Evolutionary conservation across 2,329 filamentous ascomycete species (phyloP), one percentile per base, ranked within the genome.

Genomic region (Phialophora macrospora): DNA sequence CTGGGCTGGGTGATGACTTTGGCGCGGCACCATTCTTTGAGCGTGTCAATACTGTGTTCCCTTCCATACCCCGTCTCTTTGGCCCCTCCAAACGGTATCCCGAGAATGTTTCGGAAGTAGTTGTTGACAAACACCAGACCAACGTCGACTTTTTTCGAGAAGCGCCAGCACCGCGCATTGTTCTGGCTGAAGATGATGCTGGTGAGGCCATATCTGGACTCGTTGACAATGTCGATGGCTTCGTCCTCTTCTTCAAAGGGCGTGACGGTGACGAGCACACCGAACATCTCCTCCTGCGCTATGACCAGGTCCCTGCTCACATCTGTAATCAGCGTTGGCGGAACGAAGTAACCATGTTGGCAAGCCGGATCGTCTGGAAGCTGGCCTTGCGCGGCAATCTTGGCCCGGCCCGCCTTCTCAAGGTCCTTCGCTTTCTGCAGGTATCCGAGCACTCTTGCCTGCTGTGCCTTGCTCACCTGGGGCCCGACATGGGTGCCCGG

Each of bases 11-110:
- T 60, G 46, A 90, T 79, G 1, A 81, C 87, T 81, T 90, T 90
- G 24, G 83, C 85, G 73, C 82, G 80, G 57, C 87, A 77, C 83
- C 87, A 90, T 75, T 89, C 87, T 5, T 84, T 79, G 60, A 89
- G 75, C 0, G 85, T 87, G 30, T 66, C 60, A 4, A 76, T 71
- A 1, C 82, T 79, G 68, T 85, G 84, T 77, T 95, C 92, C 61
- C 90, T 87, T 49, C 91, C 91, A 66, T 93, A 90, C 67, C 92
- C 91, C 24, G 82, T 86, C 79, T 92, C 85, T 80, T 93, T 93
- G 82, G 85, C 92, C 0, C 92, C 92, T 63, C 90, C 89, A 71
- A 93, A 93, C 28, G 85, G 85, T 24, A 63, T 59, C 2, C 56
- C 62, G 5, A 60, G 30, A 17, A 63, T 48, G 34, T 64, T 46